Conservation (phyloP, 345 rosid genomes). For the Cochlearia excelsa region DNA sequence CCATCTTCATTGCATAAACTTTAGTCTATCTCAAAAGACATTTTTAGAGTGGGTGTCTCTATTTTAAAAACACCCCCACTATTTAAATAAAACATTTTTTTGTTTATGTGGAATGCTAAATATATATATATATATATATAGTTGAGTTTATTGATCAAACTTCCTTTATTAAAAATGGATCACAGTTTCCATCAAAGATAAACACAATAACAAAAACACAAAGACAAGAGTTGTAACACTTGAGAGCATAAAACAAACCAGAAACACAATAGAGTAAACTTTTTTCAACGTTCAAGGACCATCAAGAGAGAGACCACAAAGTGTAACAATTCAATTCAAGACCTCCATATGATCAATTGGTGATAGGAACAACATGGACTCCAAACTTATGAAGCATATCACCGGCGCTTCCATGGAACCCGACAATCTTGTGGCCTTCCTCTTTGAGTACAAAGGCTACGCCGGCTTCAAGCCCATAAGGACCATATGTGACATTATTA, state of each 20-base stretch:
- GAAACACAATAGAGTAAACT: no score
- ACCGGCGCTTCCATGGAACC: constrained; percentile 33
- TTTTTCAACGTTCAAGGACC: constrained; percentile 5
- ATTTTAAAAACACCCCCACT: background rate
- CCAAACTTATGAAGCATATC: constrained; percentile 29
- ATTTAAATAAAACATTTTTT: background rate
- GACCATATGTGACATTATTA: constrained; percentile 10
- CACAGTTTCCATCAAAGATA: constrained; percentile 4
- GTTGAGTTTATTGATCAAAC: background rate
- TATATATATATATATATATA: no score
- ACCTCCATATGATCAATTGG: constrained; percentile 17
- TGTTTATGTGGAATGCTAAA: background rate
- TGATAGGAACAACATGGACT: constrained; percentile 30
- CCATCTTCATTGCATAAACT: no score
- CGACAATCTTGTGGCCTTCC: constrained; percentile 28
- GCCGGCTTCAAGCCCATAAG: constrained; percentile 29
- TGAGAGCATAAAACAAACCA: no score
- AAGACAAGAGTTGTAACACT: no score
- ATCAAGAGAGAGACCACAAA: constrained; percentile 6
- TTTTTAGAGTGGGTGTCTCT: background rate
- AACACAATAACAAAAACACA: background rate
- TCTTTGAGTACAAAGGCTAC: background rate
- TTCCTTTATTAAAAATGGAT: constrained; percentile 5
- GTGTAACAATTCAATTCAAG: background rate
- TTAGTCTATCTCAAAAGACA: background rate